Evolutionary conservation across 2,329 filamentous ascomycete species (phyloP).

Genomic region (Pseudocercospora macadamiae): DNA sequence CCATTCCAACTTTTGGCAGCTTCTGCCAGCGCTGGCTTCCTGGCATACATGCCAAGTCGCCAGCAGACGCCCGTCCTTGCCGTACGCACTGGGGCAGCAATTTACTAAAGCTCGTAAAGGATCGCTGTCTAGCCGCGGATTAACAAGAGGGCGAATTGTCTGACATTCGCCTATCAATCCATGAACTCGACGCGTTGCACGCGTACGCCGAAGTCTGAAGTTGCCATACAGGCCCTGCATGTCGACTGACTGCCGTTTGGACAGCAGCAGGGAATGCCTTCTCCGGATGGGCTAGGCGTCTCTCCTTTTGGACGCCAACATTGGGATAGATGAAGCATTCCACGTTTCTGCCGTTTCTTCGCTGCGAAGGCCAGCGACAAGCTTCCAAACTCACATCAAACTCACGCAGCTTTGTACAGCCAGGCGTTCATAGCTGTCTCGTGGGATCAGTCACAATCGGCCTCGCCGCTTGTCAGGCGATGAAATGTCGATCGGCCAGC

Average conservation of each 20-base stretch:
- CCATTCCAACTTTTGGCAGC: conserved; percentile 10
- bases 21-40: conserved; percentile 9
- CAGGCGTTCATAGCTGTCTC: too few relatives aligned
- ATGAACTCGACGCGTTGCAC: not conserved
- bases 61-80: conserved; percentile 1
- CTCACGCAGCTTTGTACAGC: too few relatives aligned
- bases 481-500: not conserved
- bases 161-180: not conserved
- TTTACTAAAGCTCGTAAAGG: not conserved
- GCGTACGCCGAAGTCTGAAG: not conserved
- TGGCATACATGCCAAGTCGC: conserved; percentile 9
- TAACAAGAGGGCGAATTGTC: not conserved
- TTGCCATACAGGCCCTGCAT: conserved; percentile 6
- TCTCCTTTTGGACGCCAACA: not conserved
- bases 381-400: not conserved
- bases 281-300: not conserved
- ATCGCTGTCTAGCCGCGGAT: not conserved
- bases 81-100: not conserved
- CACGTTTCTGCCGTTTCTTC: conserved; percentile 3
- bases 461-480: not conserved
- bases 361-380: not conserved
- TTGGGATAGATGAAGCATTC: not conserved
- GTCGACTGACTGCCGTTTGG: conserved; percentile 1
- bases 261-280: conserved; percentile 1
- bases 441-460: too few relatives aligned